Base-by-base conservation (phyloP, 495 filamentous ascomycete genomes). In the Pyrenula massariospora region DNA sequence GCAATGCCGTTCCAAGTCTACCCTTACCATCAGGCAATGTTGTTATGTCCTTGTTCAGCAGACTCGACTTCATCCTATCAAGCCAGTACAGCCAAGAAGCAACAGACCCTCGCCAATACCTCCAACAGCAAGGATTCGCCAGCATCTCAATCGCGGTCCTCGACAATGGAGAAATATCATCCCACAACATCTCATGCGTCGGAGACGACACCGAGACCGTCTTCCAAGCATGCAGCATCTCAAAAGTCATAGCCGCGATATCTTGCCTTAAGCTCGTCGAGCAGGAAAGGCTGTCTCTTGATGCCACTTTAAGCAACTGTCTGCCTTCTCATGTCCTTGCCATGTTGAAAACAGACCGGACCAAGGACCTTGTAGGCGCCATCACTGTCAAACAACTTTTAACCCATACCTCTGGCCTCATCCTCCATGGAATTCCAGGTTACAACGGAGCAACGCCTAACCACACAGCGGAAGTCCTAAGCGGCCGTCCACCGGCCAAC, bases 221-320 rank as follows among this genome's bases (percentile, higher is more conserved):
- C 11, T 64, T 61, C 57, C 60, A 64, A 58, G 53, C 60, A 25
- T 59, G 57, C 50, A 64, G 62, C 51, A 64, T 64, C 51, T 64
- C 62, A 21, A 64, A 64, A 57, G 50, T 60, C 42, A 60, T 64
- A 51, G 55, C 61, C 20, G 62, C 25, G 12, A 15, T 64, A 2
- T 57, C 62, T 21, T 20, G 57, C n/a, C 47, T 55, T 3, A 59
- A 57, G 53, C n/a, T 62, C 11, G 22, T 62, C 25, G 50, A 62
- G 50, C 11, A 59, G 25, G 52, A 57, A 22, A 24, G 31, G 25
- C 48, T 63, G 42, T 10, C 31, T 10, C 55, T 55, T 53, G 53
- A 61, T 62, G 1, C 56, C 60, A 2, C 20, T 48, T 49, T 42
- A 42, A 15, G 15, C 15, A 15, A 42, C 8, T 42, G 31, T 42